phyloP scores from a whole-genome alignment of 495 filamentous ascomycete genomes.

The Talaromyces nanjingensis region DNA sequence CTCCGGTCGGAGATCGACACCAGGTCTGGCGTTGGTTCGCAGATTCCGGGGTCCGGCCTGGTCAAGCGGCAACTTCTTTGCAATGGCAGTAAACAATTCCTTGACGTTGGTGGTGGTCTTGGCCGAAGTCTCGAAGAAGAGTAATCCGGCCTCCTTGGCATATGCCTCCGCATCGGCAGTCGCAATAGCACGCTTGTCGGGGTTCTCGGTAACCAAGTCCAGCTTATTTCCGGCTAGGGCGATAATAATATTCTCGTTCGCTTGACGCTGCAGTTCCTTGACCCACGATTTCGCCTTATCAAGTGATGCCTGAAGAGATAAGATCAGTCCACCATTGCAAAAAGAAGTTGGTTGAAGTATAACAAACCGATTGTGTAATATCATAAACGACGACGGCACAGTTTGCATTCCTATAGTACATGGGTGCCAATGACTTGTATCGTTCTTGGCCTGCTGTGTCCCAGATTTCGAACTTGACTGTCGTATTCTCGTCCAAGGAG shows the following conservation, averaged over 20 bases:
- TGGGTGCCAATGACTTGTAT: slow-evolving; percentile 96
- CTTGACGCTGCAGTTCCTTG: slow-evolving; percentile 97
- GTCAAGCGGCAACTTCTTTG: slow-evolving; percentile 92
- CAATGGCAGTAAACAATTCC: slow-evolving; percentile 96
- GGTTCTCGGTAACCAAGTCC: slow-evolving; percentile 82
- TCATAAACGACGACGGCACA: slow-evolving; percentile 99
- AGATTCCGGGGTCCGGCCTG: slow-evolving; percentile 83
- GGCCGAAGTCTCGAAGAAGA: slow-evolving; percentile 97
- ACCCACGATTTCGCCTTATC: slow-evolving; percentile 99
- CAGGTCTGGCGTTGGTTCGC: slow-evolving; percentile 66
- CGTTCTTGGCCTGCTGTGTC: slow-evolving; percentile 97
- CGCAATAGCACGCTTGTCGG: slow-evolving; percentile 85
- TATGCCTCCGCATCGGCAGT: slow-evolving; percentile 92
- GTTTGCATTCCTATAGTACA: slow-evolving; percentile 99
- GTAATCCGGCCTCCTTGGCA: slow-evolving; percentile 80
- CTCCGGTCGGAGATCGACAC: slow-evolving; percentile 76
- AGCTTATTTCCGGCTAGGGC: slow-evolving; percentile 96
- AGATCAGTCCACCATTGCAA: not conserved
- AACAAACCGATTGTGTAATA: slow-evolving; percentile 91
- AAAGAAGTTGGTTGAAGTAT: not conserved
- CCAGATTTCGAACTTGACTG: slow-evolving; percentile 99
- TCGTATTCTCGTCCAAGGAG: slow-evolving; percentile 92
- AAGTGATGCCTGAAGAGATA: slow-evolving; percentile 63
- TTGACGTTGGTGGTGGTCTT: slow-evolving; percentile 94
- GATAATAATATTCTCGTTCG: slow-evolving; percentile 99